These are phyloP conservation scores for Neopestalotiopsis clavispora DNA, from an alignment of 2,329 filamentous ascomycete species.

Conservation along the genomic window DNA sequence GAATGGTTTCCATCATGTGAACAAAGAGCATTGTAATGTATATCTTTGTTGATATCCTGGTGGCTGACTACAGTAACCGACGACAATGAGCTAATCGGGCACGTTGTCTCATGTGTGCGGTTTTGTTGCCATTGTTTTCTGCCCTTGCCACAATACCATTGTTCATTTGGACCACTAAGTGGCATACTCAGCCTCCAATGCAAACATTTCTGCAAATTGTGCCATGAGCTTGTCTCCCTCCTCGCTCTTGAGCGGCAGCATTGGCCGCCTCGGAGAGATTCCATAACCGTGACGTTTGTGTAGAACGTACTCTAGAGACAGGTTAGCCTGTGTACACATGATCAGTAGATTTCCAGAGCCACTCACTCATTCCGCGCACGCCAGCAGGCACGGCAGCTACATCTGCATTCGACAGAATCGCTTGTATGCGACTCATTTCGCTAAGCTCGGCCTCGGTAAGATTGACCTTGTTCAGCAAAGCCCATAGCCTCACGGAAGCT, in stretches of 20 bases:
- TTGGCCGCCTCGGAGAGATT: slow-evolving; percentile 23
- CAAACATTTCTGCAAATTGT: slow-evolving; percentile 23
- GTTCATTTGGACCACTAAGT: neutral
- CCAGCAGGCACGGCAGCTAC: slow-evolving; percentile 29
- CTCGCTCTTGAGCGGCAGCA: slow-evolving; percentile 23
- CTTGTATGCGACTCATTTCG: slow-evolving; percentile 25
- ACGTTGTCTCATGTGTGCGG: too few species aligned
- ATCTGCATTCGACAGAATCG: slow-evolving; percentile 27
- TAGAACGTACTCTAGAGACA: slow-evolving; percentile 25
- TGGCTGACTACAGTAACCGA: neutral
- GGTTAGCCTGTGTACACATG: neutral
- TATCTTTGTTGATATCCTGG: neutral
- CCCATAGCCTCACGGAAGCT: slow-evolving; percentile 29
- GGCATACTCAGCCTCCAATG: slow-evolving; percentile 22
- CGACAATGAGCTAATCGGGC: neutral
- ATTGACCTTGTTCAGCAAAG: slow-evolving; percentile 23
- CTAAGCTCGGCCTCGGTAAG: slow-evolving; percentile 18
- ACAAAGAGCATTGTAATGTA: neutral
- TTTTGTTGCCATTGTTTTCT: neutral
- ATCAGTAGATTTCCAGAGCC: neutral
- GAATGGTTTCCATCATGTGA: neutral
- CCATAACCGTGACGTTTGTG: slow-evolving; percentile 28
- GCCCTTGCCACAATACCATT: neutral
- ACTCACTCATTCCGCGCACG: slow-evolving; percentile 30
- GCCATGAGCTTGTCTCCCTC: slow-evolving; percentile 27